These are phyloP conservation scores for Phytophthora parvispora DNA, from an alignment of 352 stramenopile species.

Conservation along the genomic window DNA sequence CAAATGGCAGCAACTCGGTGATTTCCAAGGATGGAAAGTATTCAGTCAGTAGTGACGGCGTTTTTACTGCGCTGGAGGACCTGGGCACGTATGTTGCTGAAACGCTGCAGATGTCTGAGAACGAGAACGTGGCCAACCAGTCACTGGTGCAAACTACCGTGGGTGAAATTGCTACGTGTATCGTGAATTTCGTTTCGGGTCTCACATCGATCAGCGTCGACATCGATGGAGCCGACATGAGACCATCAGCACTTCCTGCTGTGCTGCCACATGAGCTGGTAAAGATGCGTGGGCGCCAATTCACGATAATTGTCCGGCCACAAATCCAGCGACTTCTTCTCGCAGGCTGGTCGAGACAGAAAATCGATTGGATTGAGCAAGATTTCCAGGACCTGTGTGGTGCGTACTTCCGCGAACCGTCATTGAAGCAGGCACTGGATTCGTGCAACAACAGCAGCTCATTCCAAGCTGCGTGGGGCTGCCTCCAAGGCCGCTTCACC, in stretches of 20 bases:
- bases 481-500: conserved; percentile 27
- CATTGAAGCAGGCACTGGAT: conserved; percentile 22
- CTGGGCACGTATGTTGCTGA: conserved; percentile 27
- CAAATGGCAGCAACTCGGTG: conserved; percentile 2
- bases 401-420: conserved; percentile 25
- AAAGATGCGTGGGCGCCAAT: conserved; percentile 33
- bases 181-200: conserved; percentile 33
- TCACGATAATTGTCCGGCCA: conserved; percentile 13
- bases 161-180: conserved; percentile 25
- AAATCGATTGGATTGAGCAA: conserved; percentile 47
- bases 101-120: conserved; percentile 11
- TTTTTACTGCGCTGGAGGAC: conserved; percentile 24
- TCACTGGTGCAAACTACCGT: conserved; percentile 13
- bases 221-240: conserved; percentile 12
- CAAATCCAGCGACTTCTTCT: conserved; percentile 31
- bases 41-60: conserved; percentile 13
- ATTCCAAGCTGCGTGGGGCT: conserved; percentile 26
- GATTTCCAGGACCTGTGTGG: conserved; percentile 37
- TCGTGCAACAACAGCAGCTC: conserved; percentile 8
- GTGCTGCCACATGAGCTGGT: conserved; percentile 37
- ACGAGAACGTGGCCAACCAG: conserved; percentile 2
- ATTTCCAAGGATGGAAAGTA: conserved; percentile 34
- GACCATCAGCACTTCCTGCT: conserved; percentile 13
- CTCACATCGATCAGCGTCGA: conserved; percentile 24
- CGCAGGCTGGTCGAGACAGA: conserved; percentile 31